Conservation (phyloP, 2,329 filamentous ascomycete species). For the Fusarium fujikuroi region DNA sequence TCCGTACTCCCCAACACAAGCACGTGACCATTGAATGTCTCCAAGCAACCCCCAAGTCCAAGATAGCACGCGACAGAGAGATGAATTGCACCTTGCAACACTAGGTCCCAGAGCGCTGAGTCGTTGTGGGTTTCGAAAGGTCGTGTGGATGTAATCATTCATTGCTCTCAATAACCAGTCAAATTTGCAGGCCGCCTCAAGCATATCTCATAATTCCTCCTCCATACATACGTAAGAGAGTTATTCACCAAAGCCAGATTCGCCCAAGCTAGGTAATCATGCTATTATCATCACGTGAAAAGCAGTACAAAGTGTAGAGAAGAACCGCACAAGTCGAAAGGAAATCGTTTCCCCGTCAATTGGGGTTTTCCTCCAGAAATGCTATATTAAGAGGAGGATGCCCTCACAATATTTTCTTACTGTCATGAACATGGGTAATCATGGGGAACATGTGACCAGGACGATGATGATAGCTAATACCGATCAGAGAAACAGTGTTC, state of each 20-base stretch:
- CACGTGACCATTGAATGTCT: constrained; percentile 19
- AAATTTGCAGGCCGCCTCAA: neutral
- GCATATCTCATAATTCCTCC: neutral
- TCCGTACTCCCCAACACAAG: neutral
- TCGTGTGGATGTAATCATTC: neutral
- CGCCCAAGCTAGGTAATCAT: neutral
- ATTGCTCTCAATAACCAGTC: too few relatives aligned
- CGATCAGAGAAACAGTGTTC: neutral
- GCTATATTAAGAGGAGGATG: neutral
- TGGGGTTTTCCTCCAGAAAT: neutral
- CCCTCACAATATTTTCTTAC: neutral
- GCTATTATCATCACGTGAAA: neutral
- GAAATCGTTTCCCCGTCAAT: neutral
- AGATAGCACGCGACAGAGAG: constrained; percentile 5
- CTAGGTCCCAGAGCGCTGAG: neutral
- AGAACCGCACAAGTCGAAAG: neutral
- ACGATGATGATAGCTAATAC: neutral
- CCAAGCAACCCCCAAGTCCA: neutral
- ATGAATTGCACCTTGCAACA: neutral
- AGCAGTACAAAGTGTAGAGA: neutral
- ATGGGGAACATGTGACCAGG: neutral
- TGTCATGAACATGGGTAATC: neutral
- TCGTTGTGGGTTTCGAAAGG: neutral
- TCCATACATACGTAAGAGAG: neutral
- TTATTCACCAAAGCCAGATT: neutral